These are phyloP conservation scores for Penicillium nordicum DNA, from an alignment of 2,329 filamentous ascomycete genomes.

Conservation along the genomic window DNA sequence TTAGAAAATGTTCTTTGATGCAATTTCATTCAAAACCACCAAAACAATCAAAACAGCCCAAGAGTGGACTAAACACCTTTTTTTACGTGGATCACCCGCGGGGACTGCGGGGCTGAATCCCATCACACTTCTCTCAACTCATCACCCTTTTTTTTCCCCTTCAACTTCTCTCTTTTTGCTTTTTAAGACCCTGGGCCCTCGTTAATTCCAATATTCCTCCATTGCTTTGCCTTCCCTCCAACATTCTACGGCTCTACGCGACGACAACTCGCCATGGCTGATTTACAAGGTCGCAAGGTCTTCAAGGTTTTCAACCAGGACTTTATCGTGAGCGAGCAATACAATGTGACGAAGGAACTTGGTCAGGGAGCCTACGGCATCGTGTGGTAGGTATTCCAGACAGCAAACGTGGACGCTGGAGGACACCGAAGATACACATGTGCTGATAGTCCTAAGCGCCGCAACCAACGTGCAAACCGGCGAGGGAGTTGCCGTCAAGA, in stretches of 20 bases:
- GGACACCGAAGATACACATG: background rate
- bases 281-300: slow-evolving; percentile 73
- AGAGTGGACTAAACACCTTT: background rate
- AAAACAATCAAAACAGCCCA: too few relatives aligned
- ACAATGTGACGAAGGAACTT: slow-evolving; percentile 97
- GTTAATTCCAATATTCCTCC: background rate
- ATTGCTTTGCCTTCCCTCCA: background rate
- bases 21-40: background rate
- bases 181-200: background rate
- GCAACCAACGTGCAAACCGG: slow-evolving; percentile 86
- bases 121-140: slow-evolving; percentile 17
- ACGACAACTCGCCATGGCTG: slow-evolving; percentile 48
- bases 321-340: slow-evolving; percentile 96
- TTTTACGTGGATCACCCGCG: slow-evolving; percentile 18
- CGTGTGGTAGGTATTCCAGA: slow-evolving; percentile 68
- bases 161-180: slow-evolving; percentile 6
- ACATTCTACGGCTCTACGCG: background rate
- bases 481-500: slow-evolving; percentile 97
- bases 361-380: slow-evolving; percentile 98
- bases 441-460: slow-evolving; percentile 56
- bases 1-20: background rate
- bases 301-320: slow-evolving; percentile 99
- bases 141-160: slow-evolving; percentile 11
- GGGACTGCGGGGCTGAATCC: slow-evolving; percentile 26
- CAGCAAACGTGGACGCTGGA: background rate